Percentiles rank a stretch among this genome's conserved stretches.
phyloP scores from a whole-genome alignment of 192 early-diverging fungal species.

The Jimgerdemannia flammicorona region DNA sequence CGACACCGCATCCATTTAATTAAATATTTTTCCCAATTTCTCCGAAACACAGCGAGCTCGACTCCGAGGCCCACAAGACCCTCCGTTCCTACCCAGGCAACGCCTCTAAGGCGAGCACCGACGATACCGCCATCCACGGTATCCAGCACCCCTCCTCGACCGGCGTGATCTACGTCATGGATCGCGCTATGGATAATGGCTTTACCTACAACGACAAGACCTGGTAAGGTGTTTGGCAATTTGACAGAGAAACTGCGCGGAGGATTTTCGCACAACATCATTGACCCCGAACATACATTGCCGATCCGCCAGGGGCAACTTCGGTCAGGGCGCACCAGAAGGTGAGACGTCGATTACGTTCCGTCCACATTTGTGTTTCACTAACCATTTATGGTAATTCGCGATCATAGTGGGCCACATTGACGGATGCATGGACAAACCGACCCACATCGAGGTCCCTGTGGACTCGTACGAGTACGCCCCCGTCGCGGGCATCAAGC shows the following conservation, averaged over 20 bases:
- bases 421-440: constrained; percentile 34
- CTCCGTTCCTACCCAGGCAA: constrained; percentile 39
- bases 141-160: constrained; percentile 44
- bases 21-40: too few relatives aligned
- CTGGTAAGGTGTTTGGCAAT: constrained; percentile 22
- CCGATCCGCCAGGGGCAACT: constrained; percentile 17
- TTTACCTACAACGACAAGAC: constrained; percentile 29
- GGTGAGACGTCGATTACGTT: constrained; percentile 13
- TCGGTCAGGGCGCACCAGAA: constrained; percentile 50
- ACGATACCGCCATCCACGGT: constrained; percentile 19
- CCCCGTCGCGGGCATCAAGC: constrained; percentile 39
- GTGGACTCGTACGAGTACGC: constrained; percentile 34
- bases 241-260: too few relatives aligned
- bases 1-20: too few relatives aligned
- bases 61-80: constrained; percentile 35
- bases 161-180: constrained; percentile 55
- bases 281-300: too few relatives aligned
- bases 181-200: constrained; percentile 40
- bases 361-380: too few relatives aligned
- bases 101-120: constrained; percentile 7
- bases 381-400: background rate
- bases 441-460: constrained; percentile 15
- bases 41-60: constrained; percentile 17
- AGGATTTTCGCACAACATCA: too few relatives aligned
- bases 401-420: constrained; percentile 26